Evolutionary conservation across 2,329 filamentous ascomycete genomes (phyloP), one percentile per base, ranked within the genome.

Genomic region (Blastomyces emzantsi): DNA sequence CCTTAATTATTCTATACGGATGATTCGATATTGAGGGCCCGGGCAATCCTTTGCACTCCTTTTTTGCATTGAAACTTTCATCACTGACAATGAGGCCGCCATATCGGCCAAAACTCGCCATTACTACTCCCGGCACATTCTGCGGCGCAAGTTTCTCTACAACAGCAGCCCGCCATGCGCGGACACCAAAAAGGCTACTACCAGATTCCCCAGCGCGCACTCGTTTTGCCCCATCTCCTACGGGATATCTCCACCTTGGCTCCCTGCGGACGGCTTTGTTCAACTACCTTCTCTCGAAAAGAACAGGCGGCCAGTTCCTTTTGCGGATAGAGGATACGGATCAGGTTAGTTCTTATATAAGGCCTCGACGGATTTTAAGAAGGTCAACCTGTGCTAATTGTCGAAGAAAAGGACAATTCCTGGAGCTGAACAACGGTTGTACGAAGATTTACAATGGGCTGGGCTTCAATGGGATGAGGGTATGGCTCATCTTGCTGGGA

Each of bases 311-410:
- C 7, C 89, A 96, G 73, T 99, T 99, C 71, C 77, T 99, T 13
- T 79, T 99, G 60, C 86, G 94, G 11, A 87, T 99, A 67, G 94
- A 99, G 78, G 94, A 99, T 74, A 99, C 94, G 4, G 94, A 97
- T 76, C 90, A 90, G 82, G 90, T 92, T 76, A 68, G 81, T 69
- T 25, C 51, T 62, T 25, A 49, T 28, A 28, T 45, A 54, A 8
- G 30, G 52, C 52, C 33, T 19, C 9, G 30, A n/a, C 17, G 11
- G 41, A n/a, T 22, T 25, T 58, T 58, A 3, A 39, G 13, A 15
- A 25, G 13, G n/a, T 43, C n/a, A 3, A 61, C 54, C 33, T 60
- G 51, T 60, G 68, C 74, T 80, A 67, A 78, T 68, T 63, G 61
- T 47, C 67, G 66, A 77, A 94, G 90, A 90, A 88, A 78, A 86